A percentile compares a stretch with the other conserved stretches of the same genome.
phyloP scores from a whole-genome alignment of 2,329 filamentous ascomycete species.

The Ilyonectria mors-panacis region DNA sequence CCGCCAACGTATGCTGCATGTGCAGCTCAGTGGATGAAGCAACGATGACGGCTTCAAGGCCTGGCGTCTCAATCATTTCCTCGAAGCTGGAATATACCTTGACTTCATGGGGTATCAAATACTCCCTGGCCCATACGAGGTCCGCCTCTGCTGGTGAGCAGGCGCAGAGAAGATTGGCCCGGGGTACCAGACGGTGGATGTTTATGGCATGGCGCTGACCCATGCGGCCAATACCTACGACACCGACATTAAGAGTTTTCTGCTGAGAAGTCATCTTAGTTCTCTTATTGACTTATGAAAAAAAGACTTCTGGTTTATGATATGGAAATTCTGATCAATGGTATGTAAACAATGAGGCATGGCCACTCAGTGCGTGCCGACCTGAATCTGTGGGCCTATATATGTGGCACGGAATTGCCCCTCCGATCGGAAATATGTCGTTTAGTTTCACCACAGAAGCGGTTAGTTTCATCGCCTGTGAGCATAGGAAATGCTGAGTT shows the following conservation, averaged over 20 bases:
- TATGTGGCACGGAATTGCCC: too few species aligned
- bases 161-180: background rate
- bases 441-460: too few species aligned
- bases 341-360: too few species aligned
- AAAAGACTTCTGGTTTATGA: background rate
- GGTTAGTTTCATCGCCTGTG: too few species aligned
- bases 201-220: background rate
- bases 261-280: background rate
- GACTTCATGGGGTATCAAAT: background rate
- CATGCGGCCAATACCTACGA: background rate
- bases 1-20: background rate
- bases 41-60: background rate
- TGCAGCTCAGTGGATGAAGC: background rate
- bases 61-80: background rate
- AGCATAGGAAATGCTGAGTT: too few species aligned
- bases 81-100: background rate
- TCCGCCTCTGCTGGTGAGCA: background rate
- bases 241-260: background rate
- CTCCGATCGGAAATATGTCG: too few species aligned
- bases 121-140: background rate
- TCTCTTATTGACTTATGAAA: background rate
- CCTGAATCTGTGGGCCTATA: too few species aligned
- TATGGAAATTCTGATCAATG: background rate
- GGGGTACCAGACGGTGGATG: background rate
- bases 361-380: too few species aligned